Base-by-base conservation (phyloP, 139 green algal genomes). In the Closterium sp. region DNA sequence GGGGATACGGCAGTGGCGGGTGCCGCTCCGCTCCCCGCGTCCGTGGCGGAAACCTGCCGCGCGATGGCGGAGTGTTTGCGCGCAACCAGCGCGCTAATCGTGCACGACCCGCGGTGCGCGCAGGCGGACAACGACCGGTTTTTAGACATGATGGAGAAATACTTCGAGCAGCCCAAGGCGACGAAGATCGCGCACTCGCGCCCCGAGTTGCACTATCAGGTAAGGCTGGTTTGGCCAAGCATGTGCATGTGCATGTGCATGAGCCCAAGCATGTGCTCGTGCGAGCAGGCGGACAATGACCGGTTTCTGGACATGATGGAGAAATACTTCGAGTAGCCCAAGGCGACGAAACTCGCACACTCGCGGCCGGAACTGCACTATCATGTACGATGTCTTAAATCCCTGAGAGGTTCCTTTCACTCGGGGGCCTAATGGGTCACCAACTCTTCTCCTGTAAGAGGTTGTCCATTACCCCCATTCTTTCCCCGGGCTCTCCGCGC, bases 241-340 rank as follows among this genome's bases (percentile, higher is more conserved):
- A n/a, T n/a, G n/a, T n/a, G n/a, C n/a, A n/a, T n/a, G n/a, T n/a
- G n/a, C n/a, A n/a, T n/a, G n/a, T n/a, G n/a, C n/a, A n/a, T n/a
- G n/a, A n/a, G n/a, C n/a, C n/a, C n/a, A n/a, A n/a, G n/a, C n/a
- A n/a, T 83, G 64, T 16, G 12, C 64, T 83, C 12, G 16, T 83
- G 64, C 64, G 10, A 28, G 64, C 64, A 28, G 10, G 10, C 12
- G 12, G 64, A 16, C 64, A 83, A 97, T 55, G 94, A 96, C 55
- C 8, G 7, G 30, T 99, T 99, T 87, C 88, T 99, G 3, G 94
- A 97, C 92, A 94, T 96, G 87, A 95, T 99, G 95, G 97, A 98
- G 94, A 25, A 38, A 69, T 99, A 99, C 88, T 99, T 98, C 85
- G 90, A 7, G 10, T 95, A 96, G 91, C 35, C 92, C 0, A 87